phyloP scores from a whole-genome alignment of 2,329 filamentous ascomycete species.

The Alternaria longipes region DNA sequence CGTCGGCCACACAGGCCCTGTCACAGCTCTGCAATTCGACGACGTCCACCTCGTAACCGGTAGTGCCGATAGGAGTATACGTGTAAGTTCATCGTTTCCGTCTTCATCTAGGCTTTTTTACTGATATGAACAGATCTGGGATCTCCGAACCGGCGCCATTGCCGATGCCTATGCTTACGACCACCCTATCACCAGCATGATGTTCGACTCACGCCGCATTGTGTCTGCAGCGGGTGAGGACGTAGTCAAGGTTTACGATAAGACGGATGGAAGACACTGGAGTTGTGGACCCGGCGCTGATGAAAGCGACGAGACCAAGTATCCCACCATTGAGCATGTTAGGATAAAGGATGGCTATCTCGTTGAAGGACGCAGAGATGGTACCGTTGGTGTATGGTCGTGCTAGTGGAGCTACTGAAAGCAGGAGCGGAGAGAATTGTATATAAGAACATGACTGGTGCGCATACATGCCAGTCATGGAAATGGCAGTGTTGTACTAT shows the following conservation, averaged over 20 bases:
- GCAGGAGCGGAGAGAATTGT: conserved; percentile 14
- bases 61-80: conserved; percentile 88
- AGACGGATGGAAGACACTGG: conserved; percentile 95
- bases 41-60: conserved; percentile 94
- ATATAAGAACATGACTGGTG: conserved; percentile 18
- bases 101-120: background rate
- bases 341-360: conserved; percentile 94
- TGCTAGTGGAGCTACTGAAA: conserved; percentile 36
- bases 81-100: conserved; percentile 70
- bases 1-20: conserved; percentile 92
- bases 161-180: conserved; percentile 97
- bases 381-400: conserved; percentile 86
- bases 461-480: conserved; percentile 24
- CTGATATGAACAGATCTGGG: conserved; percentile 81
- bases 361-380: conserved; percentile 87
- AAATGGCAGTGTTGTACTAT: conserved; percentile 23
- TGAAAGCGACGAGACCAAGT: conserved; percentile 68
- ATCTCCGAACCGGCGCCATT: conserved; percentile 94
- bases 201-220: conserved; percentile 92
- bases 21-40: conserved; percentile 95
- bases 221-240: conserved; percentile 89
- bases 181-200: conserved; percentile 90
- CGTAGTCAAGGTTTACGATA: conserved; percentile 98
- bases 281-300: conserved; percentile 87
- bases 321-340: conserved; percentile 75